Evolutionary conservation across 1,284 basidiomycete species (phyloP).

Genomic region (Violaceomyces palustris): DNA sequence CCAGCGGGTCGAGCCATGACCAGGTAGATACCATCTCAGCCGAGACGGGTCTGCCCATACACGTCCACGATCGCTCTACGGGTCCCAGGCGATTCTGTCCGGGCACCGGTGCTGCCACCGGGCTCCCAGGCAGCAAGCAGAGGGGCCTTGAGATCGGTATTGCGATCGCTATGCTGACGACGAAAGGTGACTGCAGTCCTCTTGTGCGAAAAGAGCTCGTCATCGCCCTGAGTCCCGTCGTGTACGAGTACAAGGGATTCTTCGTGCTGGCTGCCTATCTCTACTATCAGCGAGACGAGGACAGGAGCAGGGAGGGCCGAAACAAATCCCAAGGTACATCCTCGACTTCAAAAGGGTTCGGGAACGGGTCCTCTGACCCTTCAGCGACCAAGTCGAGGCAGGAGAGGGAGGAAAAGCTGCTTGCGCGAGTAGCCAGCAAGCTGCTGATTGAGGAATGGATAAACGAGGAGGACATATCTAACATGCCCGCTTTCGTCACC

Average conservation of each 20-base stretch:
- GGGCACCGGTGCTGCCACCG: conserved; percentile 77
- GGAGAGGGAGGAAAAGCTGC: conserved; percentile 59
- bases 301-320: conserved; percentile 6
- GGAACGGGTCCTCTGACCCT: background rate
- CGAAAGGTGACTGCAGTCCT: conserved; percentile 89
- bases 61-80: background rate
- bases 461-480: conserved; percentile 69
- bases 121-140: conserved; percentile 68
- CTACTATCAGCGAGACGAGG: conserved; percentile 72
- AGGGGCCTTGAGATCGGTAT: conserved; percentile 60
- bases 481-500: conserved; percentile 84
- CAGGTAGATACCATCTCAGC: conserved; percentile 31
- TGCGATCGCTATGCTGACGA: conserved; percentile 60
- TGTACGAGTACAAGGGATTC: conserved; percentile 92
- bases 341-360: too few relatives aligned
- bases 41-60: conserved; percentile 10
- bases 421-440: conserved; percentile 67
- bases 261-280: conserved; percentile 94
- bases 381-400: background rate
- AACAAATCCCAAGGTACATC: too few relatives aligned
- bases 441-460: conserved; percentile 62
- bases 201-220: conserved; percentile 93
- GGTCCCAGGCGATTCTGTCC: conserved; percentile 59
- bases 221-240: conserved; percentile 83
- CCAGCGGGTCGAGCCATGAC: conserved; percentile 61